These are phyloP conservation scores for Penicillium sp. DNA, from an alignment of 2,329 filamentous ascomycete genomes.

Conservation along the genomic window DNA sequence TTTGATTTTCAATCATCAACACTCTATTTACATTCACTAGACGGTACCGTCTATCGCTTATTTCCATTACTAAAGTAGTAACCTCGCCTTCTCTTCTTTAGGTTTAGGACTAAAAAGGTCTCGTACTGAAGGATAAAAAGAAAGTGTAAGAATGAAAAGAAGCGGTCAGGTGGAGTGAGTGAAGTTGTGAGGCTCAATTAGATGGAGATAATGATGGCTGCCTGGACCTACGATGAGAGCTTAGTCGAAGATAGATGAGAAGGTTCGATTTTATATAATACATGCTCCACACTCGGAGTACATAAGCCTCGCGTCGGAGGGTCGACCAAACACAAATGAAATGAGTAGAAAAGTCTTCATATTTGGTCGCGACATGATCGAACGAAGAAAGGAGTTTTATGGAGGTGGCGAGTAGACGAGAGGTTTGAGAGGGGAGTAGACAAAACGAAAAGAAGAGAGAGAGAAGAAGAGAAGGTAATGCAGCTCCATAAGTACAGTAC, in stretches of 20 bases:
- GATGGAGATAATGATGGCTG: no score
- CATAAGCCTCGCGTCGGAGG: conserved; percentile 1
- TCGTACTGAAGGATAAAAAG: background rate
- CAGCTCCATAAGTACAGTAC: conserved; percentile 31
- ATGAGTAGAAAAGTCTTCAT: conserved; percentile 27
- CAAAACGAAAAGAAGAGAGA: conserved; percentile 13
- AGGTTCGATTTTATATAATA: conserved; percentile 29
- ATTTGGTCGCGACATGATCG: conserved; percentile 32
- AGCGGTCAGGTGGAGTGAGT: no score
- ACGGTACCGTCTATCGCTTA: background rate
- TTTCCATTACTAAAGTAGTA: background rate
- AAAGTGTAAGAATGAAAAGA: no score
- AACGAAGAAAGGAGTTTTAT: conserved; percentile 18
- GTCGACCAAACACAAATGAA: background rate
- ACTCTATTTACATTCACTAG: background rate
- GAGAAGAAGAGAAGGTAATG: conserved; percentile 22
- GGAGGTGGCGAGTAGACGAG: conserved; percentile 17
- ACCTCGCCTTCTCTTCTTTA: no score
- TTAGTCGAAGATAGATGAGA: background rate
- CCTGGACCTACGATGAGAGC: background rate
- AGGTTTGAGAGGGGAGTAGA: conserved; percentile 27
- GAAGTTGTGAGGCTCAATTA: no score
- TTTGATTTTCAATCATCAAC: background rate
- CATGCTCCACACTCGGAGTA: conserved; percentile 30
- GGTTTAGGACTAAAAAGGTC: background rate